A percentile compares a stretch with the other conserved stretches of the same genome.
These are phyloP conservation scores for Gracilariopsis chorda DNA, from an alignment of 23 red algal genomes.

Conservation along the genomic window DNA sequence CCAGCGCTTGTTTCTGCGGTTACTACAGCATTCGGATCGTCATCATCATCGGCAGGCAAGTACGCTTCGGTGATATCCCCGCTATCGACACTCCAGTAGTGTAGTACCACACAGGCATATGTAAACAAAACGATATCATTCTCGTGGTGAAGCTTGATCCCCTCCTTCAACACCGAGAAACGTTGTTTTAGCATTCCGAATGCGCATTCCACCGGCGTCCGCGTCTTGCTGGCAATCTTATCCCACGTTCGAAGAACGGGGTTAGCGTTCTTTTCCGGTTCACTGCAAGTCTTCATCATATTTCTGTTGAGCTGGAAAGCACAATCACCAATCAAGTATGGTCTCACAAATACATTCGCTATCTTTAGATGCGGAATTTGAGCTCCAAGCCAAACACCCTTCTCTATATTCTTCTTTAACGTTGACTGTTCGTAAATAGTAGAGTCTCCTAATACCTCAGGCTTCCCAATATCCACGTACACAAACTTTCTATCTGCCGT, in stretches of 20 bases:
- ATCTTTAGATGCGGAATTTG: background rate
- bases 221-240: background rate
- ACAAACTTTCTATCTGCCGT: background rate
- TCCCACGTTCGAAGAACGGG: conserved; percentile 15
- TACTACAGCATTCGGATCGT: background rate
- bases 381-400: background rate
- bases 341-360: background rate
- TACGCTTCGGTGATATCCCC: too few relatives aligned
- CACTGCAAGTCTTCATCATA: conserved; percentile 11
- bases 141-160: background rate
- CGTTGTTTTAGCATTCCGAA: conserved; percentile 30
- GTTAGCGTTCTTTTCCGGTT: background rate
- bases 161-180: background rate
- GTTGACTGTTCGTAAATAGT: background rate
- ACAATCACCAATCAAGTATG: conserved; percentile 17
- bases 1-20: background rate
- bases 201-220: conserved; percentile 13
- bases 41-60: background rate
- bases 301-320: background rate
- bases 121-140: conserved; percentile 9
- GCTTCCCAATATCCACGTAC: background rate
- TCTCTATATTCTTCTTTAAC: conserved; percentile 3
- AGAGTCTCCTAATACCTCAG: conserved; percentile 1
- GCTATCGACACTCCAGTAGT: too few relatives aligned
- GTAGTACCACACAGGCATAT: too few relatives aligned